These are phyloP conservation scores for Mollisiaceae sp. DNA, from an alignment of 2,329 filamentous ascomycete species.

Conservation along the genomic window DNA sequence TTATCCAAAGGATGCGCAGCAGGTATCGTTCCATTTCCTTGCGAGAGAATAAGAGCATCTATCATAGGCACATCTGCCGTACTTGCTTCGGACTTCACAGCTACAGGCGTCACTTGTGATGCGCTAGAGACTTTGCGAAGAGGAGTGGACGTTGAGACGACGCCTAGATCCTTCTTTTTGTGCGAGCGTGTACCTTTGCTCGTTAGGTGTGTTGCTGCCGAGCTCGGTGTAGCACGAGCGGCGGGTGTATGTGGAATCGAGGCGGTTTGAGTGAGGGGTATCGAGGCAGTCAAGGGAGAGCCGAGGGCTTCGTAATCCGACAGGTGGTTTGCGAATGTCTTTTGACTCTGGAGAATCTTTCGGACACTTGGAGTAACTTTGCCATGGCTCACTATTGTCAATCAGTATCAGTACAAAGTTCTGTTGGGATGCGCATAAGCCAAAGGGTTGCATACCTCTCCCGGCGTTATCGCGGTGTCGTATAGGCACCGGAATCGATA, in stretches of 20 bases:
- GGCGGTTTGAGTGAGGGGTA: conserved; percentile 35
- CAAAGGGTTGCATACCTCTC: conserved; percentile 41
- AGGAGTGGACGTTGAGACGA: conserved; percentile 24
- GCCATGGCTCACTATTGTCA: conserved; percentile 37
- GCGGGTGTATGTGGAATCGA: conserved; percentile 24
- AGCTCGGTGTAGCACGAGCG: conserved; percentile 34
- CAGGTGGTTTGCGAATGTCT: conserved; percentile 83
- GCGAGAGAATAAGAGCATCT: conserved; percentile 43
- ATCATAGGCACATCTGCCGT: conserved; percentile 42
- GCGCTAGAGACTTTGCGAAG: conserved; percentile 31
- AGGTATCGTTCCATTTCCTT: conserved; percentile 22
- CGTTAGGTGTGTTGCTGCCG: conserved; percentile 31
- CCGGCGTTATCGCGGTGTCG: conserved; percentile 54
- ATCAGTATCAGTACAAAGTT: neutral
- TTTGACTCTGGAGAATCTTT: conserved; percentile 79
- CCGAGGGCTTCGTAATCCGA: conserved; percentile 75
- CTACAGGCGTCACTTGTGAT: conserved; percentile 16
- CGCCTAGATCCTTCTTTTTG: conserved; percentile 38
- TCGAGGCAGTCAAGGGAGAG: conserved; percentile 49
- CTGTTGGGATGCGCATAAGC: neutral
- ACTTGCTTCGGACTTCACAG: conserved; percentile 42
- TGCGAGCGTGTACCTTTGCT: conserved; percentile 37
- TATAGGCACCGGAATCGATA: conserved; percentile 70
- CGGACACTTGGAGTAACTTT: conserved; percentile 60
- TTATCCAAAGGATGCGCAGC: conserved; percentile 53